A percentile compares a stretch with the other conserved stretches of the same genome.
phyloP scores from a whole-genome alignment of 768 basidiomycete genomes.

The Favolaschia claudopus region DNA sequence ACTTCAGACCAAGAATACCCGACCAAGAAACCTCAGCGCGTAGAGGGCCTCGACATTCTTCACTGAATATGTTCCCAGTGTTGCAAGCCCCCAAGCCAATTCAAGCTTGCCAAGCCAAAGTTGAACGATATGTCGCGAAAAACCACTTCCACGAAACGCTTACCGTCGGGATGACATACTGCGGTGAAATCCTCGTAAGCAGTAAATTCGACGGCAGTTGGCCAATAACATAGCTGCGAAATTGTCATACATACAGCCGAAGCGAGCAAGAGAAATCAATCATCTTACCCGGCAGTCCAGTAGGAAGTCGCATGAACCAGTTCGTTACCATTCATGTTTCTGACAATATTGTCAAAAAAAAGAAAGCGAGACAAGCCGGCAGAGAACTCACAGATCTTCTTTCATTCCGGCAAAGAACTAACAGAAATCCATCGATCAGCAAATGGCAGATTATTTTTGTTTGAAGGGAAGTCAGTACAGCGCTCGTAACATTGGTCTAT shows the following conservation, averaged over 20 bases:
- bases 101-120: slow-evolving; percentile 14
- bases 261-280: neutral
- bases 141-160: no score
- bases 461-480: neutral
- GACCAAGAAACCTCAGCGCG: slow-evolving; percentile 23
- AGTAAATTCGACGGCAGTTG: slow-evolving; percentile 30
- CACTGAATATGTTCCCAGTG: slow-evolving; percentile 27
- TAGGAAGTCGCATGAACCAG: slow-evolving; percentile 25
- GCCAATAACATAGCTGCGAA: slow-evolving; percentile 23
- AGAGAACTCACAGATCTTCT: slow-evolving; percentile 15
- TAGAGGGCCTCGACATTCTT: slow-evolving; percentile 19
- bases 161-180: slow-evolving; percentile 27
- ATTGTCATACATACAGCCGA: no score
- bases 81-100: slow-evolving; percentile 25
- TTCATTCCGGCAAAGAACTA: slow-evolving; percentile 29
- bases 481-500: slow-evolving; percentile 25
- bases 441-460: neutral
- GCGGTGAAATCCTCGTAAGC: slow-evolving; percentile 24
- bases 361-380: neutral
- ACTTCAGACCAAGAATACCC: neutral
- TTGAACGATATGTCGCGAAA: neutral
- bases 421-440: neutral
- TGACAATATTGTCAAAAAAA: neutral
- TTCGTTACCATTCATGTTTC: slow-evolving; percentile 24
- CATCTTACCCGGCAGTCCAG: slow-evolving; percentile 25